Percentiles rank a stretch among this genome's conserved stretches.
Conservation (phyloP, 2,329 filamentous ascomycete genomes). For the Mariannaea elegans region DNA sequence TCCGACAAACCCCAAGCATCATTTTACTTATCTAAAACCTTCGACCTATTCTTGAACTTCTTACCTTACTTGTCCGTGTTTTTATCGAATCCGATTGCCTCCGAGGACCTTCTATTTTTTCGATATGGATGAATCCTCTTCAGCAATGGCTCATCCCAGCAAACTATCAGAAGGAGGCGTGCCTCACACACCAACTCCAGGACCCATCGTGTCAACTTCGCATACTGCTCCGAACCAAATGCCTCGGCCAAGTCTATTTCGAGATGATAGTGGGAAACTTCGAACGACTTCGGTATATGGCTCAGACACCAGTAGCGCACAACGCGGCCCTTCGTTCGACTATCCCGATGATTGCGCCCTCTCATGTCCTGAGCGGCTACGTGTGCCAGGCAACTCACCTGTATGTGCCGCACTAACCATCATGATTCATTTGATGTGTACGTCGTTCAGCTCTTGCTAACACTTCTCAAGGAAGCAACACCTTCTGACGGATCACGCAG, state of each 20-base stretch:
- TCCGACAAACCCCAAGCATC: not conserved
- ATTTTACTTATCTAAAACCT: not conserved
- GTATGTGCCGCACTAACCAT: not conserved
- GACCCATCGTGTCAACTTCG: not conserved
- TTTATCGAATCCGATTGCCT: not conserved
- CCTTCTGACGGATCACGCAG: conserved; percentile 21
- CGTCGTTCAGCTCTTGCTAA: not conserved
- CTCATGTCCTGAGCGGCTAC: conserved; percentile 30
- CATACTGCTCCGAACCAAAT: not conserved
- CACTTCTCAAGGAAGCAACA: conserved; percentile 17
- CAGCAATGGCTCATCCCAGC: not conserved
- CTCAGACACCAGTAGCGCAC: not conserved
- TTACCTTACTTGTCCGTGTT: not conserved
- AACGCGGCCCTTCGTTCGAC: not conserved
- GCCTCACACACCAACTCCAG: not conserved
- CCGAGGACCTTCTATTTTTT: not conserved
- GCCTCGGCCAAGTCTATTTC: not conserved
- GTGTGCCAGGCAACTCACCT: not conserved
- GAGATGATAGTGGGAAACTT: not conserved
- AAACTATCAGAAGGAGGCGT: not conserved
- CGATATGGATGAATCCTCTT: not conserved
- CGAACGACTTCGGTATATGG: not conserved
- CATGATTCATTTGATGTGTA: not conserved
- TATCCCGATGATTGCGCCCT: conserved; percentile 10
- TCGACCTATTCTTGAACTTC: not conserved